Base-by-base conservation (phyloP, 345 rosid species). In the Bretschneidera sinensis region DNA sequence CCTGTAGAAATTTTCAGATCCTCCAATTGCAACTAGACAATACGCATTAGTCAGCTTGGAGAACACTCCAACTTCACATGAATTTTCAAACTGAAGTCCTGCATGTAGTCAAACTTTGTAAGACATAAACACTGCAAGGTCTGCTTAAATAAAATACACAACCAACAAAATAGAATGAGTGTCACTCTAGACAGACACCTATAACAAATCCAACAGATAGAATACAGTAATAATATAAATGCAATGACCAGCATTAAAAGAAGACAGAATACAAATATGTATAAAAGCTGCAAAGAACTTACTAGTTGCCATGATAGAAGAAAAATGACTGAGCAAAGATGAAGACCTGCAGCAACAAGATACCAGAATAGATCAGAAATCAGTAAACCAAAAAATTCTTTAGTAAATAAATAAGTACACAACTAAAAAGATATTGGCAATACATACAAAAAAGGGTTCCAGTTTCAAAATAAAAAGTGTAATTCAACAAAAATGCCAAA, bases 11-110 rank as follows among this genome's bases (percentile, higher is more conserved):
- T 71, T 76, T 61, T 76, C 80, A 53, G 80, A 76, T 31, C 76
- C 80, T n/a, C 96, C 98, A 25, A 86, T 88, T 9, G 91, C 94
- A 34, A 91, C 98, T 76, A 88, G 74, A 73, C 96, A 88, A 68
- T 83, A 91, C 0, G 98, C 98, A 74, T 88, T 91, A 9, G 96
- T 88, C 58, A 91, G 81, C 77, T 91, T 86, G 17, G 92, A 84
- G 64, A 88, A 88, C 19, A 86, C 98, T 48, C 96, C 98, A 69
- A 88, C 79, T 43, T 91, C 96, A 59, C 94, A 88, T 0, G 75
- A 72, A 60, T 91, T 91, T 78, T 91, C 98, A 76, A 91, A 91
- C 77, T 79, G 82, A 71, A 91, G 89, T 65, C 98, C 97, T 85
- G 68, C 24, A 39, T 6, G 28, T 10, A 8, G 59, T 2, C 24